phyloP scores from a whole-genome alignment of 1,284 basidiomycete species.

The Apiotrichum laibachii region DNA sequence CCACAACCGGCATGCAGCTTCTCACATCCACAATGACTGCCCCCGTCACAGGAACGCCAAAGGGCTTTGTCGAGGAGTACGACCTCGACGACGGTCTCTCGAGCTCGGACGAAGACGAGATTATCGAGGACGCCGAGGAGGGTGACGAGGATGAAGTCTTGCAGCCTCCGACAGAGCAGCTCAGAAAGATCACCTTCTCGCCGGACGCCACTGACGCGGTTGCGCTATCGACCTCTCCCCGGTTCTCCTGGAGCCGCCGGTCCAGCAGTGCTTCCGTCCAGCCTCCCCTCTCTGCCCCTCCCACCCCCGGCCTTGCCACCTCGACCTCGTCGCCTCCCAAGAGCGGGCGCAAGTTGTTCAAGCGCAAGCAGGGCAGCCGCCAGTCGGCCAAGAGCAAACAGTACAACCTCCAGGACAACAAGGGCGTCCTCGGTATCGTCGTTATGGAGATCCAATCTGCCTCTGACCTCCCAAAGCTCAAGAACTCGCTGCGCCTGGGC shows the following conservation, averaged over 20 bases:
- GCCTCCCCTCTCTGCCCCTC: not conserved
- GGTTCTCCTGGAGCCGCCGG: slow-evolving; percentile 6
- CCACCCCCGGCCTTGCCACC: not conserved
- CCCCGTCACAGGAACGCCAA: slow-evolving; percentile 19
- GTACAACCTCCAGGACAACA: slow-evolving; percentile 65
- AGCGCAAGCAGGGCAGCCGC: slow-evolving; percentile 11
- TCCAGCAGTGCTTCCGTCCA: slow-evolving; percentile 6
- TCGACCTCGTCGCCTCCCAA: not conserved
- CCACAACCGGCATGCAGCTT: slow-evolving; percentile 7
- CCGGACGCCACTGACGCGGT: not conserved
- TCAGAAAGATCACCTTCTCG: not conserved
- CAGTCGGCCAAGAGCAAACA: slow-evolving; percentile 27
- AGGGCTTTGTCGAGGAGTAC: slow-evolving; percentile 37
- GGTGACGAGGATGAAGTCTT: slow-evolving; percentile 31
- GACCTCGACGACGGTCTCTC: slow-evolving; percentile 69
- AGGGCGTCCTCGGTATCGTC: slow-evolving; percentile 79
- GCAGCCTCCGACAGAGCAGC: not conserved
- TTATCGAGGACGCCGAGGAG: slow-evolving; percentile 48
- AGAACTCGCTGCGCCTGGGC: slow-evolving; percentile 58
- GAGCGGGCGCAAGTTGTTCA: slow-evolving; percentile 12
- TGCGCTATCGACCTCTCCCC: not conserved
- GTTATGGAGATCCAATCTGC: slow-evolving; percentile 74
- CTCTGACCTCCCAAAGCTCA: slow-evolving; percentile 76
- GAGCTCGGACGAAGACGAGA: slow-evolving; percentile 61
- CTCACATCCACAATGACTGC: slow-evolving; percentile 25